Base-by-base conservation (phyloP, 805 yeast species). In the Teunomyces gatunensis region DNA sequence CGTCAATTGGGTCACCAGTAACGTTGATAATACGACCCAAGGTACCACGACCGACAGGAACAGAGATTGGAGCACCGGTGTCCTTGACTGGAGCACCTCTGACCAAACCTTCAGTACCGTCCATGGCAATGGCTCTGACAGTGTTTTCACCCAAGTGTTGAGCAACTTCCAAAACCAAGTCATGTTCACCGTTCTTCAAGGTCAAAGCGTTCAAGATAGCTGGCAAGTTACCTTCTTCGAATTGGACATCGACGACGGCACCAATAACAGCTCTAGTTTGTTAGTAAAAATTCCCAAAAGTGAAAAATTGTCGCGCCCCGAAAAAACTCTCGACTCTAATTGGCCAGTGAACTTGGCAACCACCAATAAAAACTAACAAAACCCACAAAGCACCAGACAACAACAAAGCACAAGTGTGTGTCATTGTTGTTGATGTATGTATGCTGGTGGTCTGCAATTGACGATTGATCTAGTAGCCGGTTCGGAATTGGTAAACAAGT, bases 41-140 rank as follows among this genome's bases (percentile, higher is more conserved):
- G 57, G 98, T 92, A 74, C 91, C 98, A 78, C 96, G 90, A 74
- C 99, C 99, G 60, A 94, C 99, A 64, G 99, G 99, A 64, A 94
- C 96, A 63, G 97, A 85, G 74, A 94, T 94, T 77, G 99, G 99
- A 57, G 96, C 81, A 76, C 99, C 99, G 59, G 98, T 91, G 81
- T 94, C 99, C 58, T 69, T 59, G 66, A 94, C 99, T 52, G 78
- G 48, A 68, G 87, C 85, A 76, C 99, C 99, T 84, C 99, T 92
- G 66, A 90, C 96, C 69, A 94, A 85, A 89, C 99, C 99, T 78
- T 92, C 98, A 64, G 99, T 94, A 89, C 98, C 98, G 77, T 94
- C 99, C 99, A 94, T 94, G 72, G 99, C 98, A 87, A 94, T 94
- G 73, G 99, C 87, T 87, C 99, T 92, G 74, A 94, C 98, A 65